A percentile compares a stretch with the other conserved stretches of the same genome.
These are phyloP conservation scores for Calonectria leucothoes DNA, from an alignment of 2,329 filamentous ascomycete genomes.

Conservation along the genomic window DNA sequence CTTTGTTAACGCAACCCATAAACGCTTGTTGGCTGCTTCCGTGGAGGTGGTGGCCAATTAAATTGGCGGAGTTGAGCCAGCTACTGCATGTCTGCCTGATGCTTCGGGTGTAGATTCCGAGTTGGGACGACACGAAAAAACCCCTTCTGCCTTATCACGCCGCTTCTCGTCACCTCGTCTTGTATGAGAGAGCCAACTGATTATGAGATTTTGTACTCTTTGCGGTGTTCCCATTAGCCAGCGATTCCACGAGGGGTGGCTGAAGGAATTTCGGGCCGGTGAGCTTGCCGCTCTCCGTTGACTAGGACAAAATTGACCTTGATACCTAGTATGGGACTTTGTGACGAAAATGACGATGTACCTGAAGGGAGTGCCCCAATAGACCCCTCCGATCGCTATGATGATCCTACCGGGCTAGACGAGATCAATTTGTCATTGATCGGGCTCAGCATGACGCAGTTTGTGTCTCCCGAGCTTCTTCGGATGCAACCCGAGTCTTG, in stretches of 20 bases:
- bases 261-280: slow-evolving; percentile 15
- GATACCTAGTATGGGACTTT: slow-evolving; percentile 16
- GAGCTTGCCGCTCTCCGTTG: neutral
- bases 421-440: slow-evolving; percentile 5
- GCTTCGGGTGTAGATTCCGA: too few relatives aligned
- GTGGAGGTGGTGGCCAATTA: too few relatives aligned
- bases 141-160: neutral
- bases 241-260: neutral
- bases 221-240: neutral
- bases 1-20: too few relatives aligned
- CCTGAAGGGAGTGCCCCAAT: neutral
- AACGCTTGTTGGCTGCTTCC: too few relatives aligned
- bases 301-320: neutral
- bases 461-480: slow-evolving; percentile 3
- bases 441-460: neutral
- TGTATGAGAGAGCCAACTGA: too few relatives aligned
- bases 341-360: neutral
- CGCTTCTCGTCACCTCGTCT: neutral
- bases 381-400: neutral
- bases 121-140: too few relatives aligned
- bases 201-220: neutral
- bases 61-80: too few relatives aligned
- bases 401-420: neutral
- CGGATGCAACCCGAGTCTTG: neutral
- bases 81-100: too few relatives aligned